Base-by-base conservation (phyloP, 306 rosid species). In the Citrullus colocynthis region DNA sequence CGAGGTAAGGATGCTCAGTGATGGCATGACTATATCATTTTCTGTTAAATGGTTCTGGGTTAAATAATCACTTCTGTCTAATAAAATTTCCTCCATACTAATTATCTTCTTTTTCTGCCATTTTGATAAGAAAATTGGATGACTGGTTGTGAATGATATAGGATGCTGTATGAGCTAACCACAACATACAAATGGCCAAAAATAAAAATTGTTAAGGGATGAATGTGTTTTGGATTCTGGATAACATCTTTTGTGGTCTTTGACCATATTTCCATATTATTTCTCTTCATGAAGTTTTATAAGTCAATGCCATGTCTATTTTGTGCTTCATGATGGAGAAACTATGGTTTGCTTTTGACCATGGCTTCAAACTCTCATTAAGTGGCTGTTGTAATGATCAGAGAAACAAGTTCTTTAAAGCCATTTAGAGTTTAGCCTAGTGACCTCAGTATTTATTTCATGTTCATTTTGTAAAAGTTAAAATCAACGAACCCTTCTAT, bases 1-100 rank as follows among this genome's bases (percentile, higher is more conserved):
- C 64, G 62, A 90, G 96, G 97, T 95, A 80, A 84, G 6, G 34
- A 32, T 41, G 6, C 63, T 57, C 48, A 74, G 81, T 78, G 69
- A 80, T 42, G 45, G 14, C 59, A 79, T 6, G 54, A 64, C 16
- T 80, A 37, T 20, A 74, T 41, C 64, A 45, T 16, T 62, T 70
- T 78, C 77, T 74, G 20, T 39, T 59, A 32, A 24, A 57, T 18
- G 21, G 4, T 57, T 37, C 6, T 30, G 73, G 32, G 18, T 60
- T 55, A 75, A 56, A 54, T 54, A 17, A 49, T 54, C 32, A n/a
- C n/a, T 5, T 75, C 78, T 55, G 32, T 34, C 49, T 6, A 75
- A 34, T 14, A 72, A 72, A 7, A 36, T 17, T 55, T 17, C 32
- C 1, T 74, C n/a, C 51, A 10, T 34, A 12, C 3, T 28, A 74